Conservation (phyloP, 2,329 filamentous ascomycete species). For the Colletotrichum tofieldiae region DNA sequence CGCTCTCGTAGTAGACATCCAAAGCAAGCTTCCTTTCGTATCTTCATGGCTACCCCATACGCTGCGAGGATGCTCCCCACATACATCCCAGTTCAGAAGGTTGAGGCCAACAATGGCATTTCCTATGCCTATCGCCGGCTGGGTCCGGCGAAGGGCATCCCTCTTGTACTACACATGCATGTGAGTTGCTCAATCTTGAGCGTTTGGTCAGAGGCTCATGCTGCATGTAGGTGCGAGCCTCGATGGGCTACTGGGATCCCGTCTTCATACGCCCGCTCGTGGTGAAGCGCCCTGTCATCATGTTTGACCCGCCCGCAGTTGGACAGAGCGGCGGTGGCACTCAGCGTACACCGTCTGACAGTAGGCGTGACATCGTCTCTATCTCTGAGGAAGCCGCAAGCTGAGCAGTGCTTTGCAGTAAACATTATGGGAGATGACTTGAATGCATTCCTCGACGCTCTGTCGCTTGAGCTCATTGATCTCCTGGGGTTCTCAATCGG, state of each 20-base stretch:
- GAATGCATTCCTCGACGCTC: slow-evolving; percentile 31
- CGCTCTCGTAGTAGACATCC: background rate
- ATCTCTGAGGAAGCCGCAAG: background rate
- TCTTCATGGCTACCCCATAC: background rate
- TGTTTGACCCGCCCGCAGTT: slow-evolving; percentile 33
- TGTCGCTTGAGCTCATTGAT: slow-evolving; percentile 20
- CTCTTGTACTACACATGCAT: slow-evolving; percentile 35
- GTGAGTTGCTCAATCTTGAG: background rate
- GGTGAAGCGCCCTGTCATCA: slow-evolving; percentile 29
- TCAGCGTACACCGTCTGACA: slow-evolving; percentile 20
- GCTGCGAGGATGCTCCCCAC: slow-evolving; percentile 14
- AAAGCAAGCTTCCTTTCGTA: background rate
- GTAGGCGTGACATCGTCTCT: background rate
- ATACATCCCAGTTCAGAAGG: slow-evolving; percentile 30
- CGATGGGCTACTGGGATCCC: slow-evolving; percentile 38
- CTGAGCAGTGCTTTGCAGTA: slow-evolving; percentile 14
- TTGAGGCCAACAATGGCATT: slow-evolving; percentile 28
- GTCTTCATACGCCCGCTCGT: slow-evolving; percentile 20
- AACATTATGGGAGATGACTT: slow-evolving; percentile 28
- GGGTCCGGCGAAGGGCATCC: slow-evolving; percentile 13
- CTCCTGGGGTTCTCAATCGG: slow-evolving; percentile 32
- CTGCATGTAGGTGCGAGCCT: slow-evolving; percentile 16
- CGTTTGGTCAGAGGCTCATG: background rate
- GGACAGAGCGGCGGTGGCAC: slow-evolving; percentile 22
- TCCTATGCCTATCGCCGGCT: slow-evolving; percentile 30